Base-by-base conservation (phyloP, 164 flowering plant species). In the Piper longum region DNA sequence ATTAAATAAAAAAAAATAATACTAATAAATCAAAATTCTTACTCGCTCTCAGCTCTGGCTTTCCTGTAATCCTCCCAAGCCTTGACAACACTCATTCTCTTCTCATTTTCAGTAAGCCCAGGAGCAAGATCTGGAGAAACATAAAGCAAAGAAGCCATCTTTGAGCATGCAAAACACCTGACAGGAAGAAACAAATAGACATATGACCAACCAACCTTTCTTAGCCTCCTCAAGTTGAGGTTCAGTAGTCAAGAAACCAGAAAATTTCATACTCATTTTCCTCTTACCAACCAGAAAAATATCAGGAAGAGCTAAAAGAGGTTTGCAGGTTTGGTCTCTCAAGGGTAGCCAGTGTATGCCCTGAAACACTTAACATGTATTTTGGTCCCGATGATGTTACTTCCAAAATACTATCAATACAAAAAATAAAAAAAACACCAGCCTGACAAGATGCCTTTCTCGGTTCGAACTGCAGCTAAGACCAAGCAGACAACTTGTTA, bases 21-120 rank as follows among this genome's bases (percentile, higher is more conserved):
- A 2, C 52, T 44, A 44, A 44, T 0, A 57, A 18, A 57, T 18
- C 26, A 1, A 3, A 26, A 57, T 26, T 5, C 42, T 18, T 78
- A 88, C 98, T 86, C 90, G 83, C 88, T 88, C 67, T 85, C 84
- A 52, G 84, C 87, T 71, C 86, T 86, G 16, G 83, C 58, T 67
- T 90, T 90, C 71, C 87, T 95, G 57, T 72, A 81, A 5, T 93
- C 99, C 74, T 88, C 97, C 99, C 99, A 90, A 55, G 99, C 99
- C 67, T 72, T 84, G 78, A 93, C 74, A 48, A 82, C 81, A 42
- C 92, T 84, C 72, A 77, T 11, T 68, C 73, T 87, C 79, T 88
- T 93, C 63, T 87, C 95, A 17, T 79, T 75, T 69, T 81, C 89
- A 69, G 88, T 66, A 48, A 75, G 76, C 13, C 91, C 80, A 62